Conservation (phyloP, 2,329 filamentous ascomycete genomes). For the Teratosphaeria viscida region DNA sequence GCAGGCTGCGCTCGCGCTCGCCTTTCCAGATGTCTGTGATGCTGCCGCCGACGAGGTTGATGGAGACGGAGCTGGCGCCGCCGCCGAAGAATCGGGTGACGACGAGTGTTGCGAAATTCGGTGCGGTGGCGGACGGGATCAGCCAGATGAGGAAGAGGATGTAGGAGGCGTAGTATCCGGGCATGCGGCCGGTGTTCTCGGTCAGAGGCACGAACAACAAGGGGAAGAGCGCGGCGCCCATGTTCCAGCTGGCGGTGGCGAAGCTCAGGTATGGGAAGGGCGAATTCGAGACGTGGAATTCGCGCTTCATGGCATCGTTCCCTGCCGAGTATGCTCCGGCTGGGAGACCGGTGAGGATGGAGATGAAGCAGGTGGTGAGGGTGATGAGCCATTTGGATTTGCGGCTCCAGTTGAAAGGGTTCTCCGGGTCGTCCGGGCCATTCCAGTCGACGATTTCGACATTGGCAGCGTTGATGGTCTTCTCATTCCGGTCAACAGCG, state of each 20-base stretch:
- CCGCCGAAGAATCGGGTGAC: conserved; percentile 21
- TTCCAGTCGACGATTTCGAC: conserved; percentile 48
- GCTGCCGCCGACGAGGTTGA: conserved; percentile 19
- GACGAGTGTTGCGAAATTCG: conserved; percentile 18
- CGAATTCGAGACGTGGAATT: conserved; percentile 14
- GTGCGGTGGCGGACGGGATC: conserved; percentile 19
- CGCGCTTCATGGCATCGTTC: conserved; percentile 14
- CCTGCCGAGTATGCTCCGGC: conserved; percentile 21
- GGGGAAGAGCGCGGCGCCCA: conserved; percentile 22
- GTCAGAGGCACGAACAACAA: conserved; percentile 23
- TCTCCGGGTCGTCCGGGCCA: conserved; percentile 40
- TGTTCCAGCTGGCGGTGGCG: conserved; percentile 22
- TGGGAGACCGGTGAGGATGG: conserved; percentile 19
- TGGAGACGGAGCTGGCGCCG: conserved; percentile 19
- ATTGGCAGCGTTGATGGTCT: conserved; percentile 26
- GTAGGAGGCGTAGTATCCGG: conserved; percentile 20
- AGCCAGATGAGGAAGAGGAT: conserved; percentile 20
- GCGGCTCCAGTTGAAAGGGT: conserved; percentile 40
- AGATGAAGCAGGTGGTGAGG: conserved; percentile 12
- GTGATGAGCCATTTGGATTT: conserved; percentile 21
- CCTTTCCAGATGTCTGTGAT: conserved; percentile 24
- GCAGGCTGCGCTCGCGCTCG: conserved; percentile 19
- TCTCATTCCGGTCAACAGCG: not conserved
- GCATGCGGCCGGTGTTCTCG: conserved; percentile 21
- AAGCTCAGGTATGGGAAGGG: conserved; percentile 23